Conservation (phyloP, 2,329 filamentous ascomycete species). For the Aspergillus tamarii region DNA sequence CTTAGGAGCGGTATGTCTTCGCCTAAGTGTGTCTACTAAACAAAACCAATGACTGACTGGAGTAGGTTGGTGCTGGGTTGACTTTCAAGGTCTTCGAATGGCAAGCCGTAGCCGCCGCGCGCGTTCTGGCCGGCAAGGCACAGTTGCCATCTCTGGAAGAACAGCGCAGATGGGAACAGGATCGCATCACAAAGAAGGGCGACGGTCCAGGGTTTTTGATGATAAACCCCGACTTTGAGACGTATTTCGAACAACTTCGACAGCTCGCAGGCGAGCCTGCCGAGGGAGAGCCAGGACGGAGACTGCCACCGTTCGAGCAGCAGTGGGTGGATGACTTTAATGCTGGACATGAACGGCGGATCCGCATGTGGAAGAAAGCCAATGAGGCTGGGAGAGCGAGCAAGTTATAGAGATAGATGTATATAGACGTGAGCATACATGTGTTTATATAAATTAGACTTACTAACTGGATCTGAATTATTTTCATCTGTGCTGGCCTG, state of each 20-base stretch:
- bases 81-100: constrained; percentile 72
- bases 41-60: constrained; percentile 12
- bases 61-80: constrained; percentile 46
- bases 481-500: too few species aligned
- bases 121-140: constrained; percentile 60
- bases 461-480: too few species aligned
- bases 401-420: constrained; percentile 13
- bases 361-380: constrained; percentile 60
- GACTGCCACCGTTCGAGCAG: constrained; percentile 48
- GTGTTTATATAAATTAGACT: neutral
- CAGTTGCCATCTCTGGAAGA: constrained; percentile 53
- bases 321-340: constrained; percentile 52
- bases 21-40: too few species aligned
- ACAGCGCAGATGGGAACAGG: constrained; percentile 60
- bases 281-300: constrained; percentile 41
- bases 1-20: constrained; percentile 49
- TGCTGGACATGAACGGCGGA: constrained; percentile 59
- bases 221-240: constrained; percentile 64
- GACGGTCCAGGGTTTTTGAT: constrained; percentile 62
- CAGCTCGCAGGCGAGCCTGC: constrained; percentile 48
- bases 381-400: constrained; percentile 39
- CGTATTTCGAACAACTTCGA: constrained; percentile 63
- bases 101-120: constrained; percentile 65
- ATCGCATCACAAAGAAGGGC: constrained; percentile 57
- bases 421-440: neutral